Evolutionary conservation across 768 basidiomycete genomes (phyloP).

Genomic region (Termitomyces sp.): DNA sequence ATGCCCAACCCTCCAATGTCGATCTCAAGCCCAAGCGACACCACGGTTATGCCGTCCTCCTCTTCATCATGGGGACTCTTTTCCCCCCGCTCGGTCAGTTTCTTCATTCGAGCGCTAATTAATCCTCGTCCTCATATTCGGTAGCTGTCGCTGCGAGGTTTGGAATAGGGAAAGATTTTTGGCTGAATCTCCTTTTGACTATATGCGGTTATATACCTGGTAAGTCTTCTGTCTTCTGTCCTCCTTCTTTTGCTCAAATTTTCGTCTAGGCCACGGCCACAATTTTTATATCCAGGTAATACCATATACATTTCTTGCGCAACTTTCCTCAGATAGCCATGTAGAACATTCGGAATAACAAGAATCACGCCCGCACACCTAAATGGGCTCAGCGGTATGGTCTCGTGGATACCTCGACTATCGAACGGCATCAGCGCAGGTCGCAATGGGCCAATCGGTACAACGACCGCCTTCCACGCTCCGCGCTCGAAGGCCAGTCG

Average conservation of each 20-base stretch:
- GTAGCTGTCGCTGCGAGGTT: conserved; percentile 91
- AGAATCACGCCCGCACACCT: conserved; percentile 86
- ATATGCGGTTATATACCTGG: conserved; percentile 90
- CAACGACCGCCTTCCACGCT: conserved; percentile 70
- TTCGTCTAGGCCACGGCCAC: conserved; percentile 68
- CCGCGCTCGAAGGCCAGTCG: conserved; percentile 63
- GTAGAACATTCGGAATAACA: conserved; percentile 94
- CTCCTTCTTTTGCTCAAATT: conserved; percentile 5
- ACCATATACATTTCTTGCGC: conserved; percentile 5
- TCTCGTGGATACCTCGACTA: conserved; percentile 75
- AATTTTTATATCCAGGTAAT: conserved; percentile 88
- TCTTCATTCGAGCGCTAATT: neutral
- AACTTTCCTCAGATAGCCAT: conserved; percentile 1
- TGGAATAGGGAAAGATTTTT: conserved; percentile 88
- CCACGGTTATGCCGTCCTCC: conserved; percentile 75
- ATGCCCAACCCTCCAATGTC: conserved; percentile 43
- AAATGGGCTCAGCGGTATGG: conserved; percentile 93
- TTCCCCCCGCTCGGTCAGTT: conserved; percentile 83
- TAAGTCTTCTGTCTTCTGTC: conserved; percentile 20
- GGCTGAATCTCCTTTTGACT: conserved; percentile 83
- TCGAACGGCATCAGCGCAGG: conserved; percentile 71
- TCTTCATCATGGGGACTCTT: conserved; percentile 86
- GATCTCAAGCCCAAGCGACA: conserved; percentile 63
- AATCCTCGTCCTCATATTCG: conserved; percentile 4
- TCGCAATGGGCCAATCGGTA: conserved; percentile 87